These are phyloP conservation scores for Penicillium sp. DNA, from an alignment of 2,329 filamentous ascomycete genomes.

Conservation along the genomic window DNA sequence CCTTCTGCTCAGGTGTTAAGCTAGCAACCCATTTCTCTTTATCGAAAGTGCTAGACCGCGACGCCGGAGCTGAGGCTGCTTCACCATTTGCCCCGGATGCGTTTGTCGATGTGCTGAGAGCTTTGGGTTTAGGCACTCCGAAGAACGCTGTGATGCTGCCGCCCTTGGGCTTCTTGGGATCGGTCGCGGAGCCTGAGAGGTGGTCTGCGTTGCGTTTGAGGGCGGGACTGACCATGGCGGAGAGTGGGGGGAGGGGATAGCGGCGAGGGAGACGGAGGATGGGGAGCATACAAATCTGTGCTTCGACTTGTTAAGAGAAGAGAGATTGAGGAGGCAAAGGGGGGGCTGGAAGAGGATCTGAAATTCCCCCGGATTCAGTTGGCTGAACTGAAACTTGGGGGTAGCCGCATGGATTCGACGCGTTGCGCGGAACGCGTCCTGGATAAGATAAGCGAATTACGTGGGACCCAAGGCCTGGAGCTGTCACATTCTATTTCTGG, in stretches of 20 bases:
- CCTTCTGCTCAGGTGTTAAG: constrained; percentile 78
- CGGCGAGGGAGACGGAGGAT: neutral
- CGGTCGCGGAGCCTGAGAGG: constrained; percentile 45
- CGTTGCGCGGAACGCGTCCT: constrained; percentile 23
- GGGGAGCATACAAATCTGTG: neutral
- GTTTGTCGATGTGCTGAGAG: constrained; percentile 32
- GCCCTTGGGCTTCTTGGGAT: constrained; percentile 71
- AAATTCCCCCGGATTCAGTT: neutral
- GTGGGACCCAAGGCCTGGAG: neutral
- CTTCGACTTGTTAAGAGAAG: no score
- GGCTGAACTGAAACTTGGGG: neutral
- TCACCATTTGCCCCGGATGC: constrained; percentile 1
- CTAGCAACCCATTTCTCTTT: constrained; percentile 86
- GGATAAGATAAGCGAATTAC: constrained; percentile 13
- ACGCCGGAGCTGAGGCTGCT: constrained; percentile 12
- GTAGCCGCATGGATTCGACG: constrained; percentile 18
- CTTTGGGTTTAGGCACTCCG: constrained; percentile 63
- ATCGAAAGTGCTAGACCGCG: constrained; percentile 66
- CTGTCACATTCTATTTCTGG: neutral
- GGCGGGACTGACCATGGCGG: constrained; percentile 37
- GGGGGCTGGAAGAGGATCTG: neutral
- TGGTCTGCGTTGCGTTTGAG: constrained; percentile 69
- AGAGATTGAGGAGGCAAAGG: neutral
- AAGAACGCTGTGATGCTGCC: constrained; percentile 91
- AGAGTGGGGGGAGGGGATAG: neutral